A percentile compares a stretch with the other conserved stretches of the same genome.
phyloP scores from a whole-genome alignment of 2,329 filamentous ascomycete genomes.

The Colletotrichum graminicola region DNA sequence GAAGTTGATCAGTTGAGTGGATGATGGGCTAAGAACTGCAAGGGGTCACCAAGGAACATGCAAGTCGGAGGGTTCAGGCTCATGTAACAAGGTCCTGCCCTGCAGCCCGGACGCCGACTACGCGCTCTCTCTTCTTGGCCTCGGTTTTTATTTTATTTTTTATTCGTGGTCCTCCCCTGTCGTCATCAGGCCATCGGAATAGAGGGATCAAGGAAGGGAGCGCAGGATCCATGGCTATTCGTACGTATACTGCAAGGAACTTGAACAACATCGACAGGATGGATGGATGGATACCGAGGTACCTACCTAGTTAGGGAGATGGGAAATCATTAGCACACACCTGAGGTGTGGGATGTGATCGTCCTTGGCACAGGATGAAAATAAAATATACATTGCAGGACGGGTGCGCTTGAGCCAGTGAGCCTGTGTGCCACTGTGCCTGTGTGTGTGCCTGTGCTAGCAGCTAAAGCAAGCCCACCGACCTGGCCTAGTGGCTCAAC shows the following conservation, averaged over 20 bases:
- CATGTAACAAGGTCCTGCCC: conserved; percentile 33
- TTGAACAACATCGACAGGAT: too few species aligned
- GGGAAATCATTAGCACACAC: too few species aligned
- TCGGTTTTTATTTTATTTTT: conserved; percentile 15
- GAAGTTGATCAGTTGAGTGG: conserved; percentile 7
- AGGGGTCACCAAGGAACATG: conserved; percentile 18
- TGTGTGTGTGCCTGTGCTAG: conserved; percentile 17
- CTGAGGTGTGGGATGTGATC: neutral
- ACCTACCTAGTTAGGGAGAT: neutral
- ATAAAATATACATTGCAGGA: neutral
- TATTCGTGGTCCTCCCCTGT: conserved; percentile 3
- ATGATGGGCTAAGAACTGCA: conserved; percentile 6
- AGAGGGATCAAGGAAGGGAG: neutral
- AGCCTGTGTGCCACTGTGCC: neutral
- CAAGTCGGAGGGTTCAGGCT: conserved; percentile 13
- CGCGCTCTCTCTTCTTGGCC: conserved; percentile 32
- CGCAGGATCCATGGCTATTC: too few species aligned
- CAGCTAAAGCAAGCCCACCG: conserved; percentile 19
- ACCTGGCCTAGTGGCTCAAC: conserved; percentile 23
- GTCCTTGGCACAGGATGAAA: neutral
- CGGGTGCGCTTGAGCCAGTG: conserved; percentile 17
- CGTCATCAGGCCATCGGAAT: neutral
- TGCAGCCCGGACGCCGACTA: conserved; percentile 26
- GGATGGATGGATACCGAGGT: neutral
- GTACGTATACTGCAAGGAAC: too few species aligned